Base-by-base conservation (phyloP, 2,329 filamentous ascomycete genomes). In the Aureobasidium zeae region DNA sequence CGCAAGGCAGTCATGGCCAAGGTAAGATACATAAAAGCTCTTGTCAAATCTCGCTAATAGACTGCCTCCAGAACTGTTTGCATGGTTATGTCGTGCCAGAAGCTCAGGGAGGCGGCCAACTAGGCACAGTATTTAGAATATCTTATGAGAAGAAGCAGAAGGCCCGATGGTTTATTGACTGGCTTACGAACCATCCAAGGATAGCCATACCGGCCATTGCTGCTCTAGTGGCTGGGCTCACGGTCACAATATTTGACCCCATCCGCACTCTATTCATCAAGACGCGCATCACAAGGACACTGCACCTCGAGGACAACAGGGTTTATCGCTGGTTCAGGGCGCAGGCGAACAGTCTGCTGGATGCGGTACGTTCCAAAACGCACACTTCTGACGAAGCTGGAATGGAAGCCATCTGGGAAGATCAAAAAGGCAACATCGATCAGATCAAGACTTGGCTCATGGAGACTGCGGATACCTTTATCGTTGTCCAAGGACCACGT, bases 201-300 rank as follows among this genome's bases (percentile, higher is more conserved):
- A 85, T 96, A 33, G 83, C 94, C 19, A 81, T 98, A 34, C 89
- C 91, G 0, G 64, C 83, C 1, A 43, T 94, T 2, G 86, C 86
- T 12, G 89, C 87, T 1, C 64, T 96, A 2, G 59, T 94, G 21
- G 87, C 88, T 0, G 80, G 82, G 24, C 68, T 91, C 35, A 93
- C 88, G 0, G 86, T 95, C 15, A 78, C 85, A 1, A 72, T 96
- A 6, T 96, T 98, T 56, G 91, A 98, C 54, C 91, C 91, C 6
- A 88, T 98, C 46, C 79, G 91, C 32, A 88, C 87, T 0, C 91
- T 93, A 58, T 95, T 93, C 55, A 85, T 96, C 64, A 86, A 86
- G 56, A 73, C 82, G 3, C 87, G 94, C 58, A 80, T 98, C 38
- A 86, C 87, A 22, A 76, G 81, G 34, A 78, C 80, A 0, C 77